Evolutionary conservation across 768 basidiomycete species (phyloP).

Genomic region (Psilocybe cyanescens): DNA sequence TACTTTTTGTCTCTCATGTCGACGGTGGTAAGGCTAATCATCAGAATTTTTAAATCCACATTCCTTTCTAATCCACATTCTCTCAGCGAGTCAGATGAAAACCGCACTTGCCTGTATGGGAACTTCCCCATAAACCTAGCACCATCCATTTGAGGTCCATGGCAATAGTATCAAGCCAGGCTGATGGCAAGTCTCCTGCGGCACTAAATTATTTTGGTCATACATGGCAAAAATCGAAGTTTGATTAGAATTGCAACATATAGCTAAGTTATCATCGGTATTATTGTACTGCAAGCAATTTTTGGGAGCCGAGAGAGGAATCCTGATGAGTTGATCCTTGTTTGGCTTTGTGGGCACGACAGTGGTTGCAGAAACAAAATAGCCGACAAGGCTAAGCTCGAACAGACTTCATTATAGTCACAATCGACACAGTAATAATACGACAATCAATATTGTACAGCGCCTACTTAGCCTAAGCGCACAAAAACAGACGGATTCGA

Average conservation of each 20-base stretch:
- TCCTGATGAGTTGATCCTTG: slow-evolving; percentile 1
- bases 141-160: too few species aligned
- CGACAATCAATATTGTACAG: too few species aligned
- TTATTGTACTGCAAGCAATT: neutral
- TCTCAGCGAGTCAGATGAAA: too few species aligned
- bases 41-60: too few species aligned
- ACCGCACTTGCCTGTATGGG: too few species aligned
- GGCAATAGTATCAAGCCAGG: neutral
- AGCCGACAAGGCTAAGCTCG: neutral
- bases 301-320: neutral
- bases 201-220: neutral
- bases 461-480: neutral
- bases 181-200: neutral
- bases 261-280: neutral
- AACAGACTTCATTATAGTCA: neutral
- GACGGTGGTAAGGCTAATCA: too few species aligned
- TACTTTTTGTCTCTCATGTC: too few species aligned
- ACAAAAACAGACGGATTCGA: neutral
- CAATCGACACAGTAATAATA: neutral
- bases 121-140: too few species aligned
- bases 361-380: neutral
- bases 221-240: too few species aligned
- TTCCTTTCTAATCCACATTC: too few species aligned
- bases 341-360: slow-evolving; percentile 4
- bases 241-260: too few species aligned